Percentiles rank a stretch among this genome's conserved stretches.
Conservation (phyloP, 495 filamentous ascomycete species). For the Neohortaea acidophila region DNA sequence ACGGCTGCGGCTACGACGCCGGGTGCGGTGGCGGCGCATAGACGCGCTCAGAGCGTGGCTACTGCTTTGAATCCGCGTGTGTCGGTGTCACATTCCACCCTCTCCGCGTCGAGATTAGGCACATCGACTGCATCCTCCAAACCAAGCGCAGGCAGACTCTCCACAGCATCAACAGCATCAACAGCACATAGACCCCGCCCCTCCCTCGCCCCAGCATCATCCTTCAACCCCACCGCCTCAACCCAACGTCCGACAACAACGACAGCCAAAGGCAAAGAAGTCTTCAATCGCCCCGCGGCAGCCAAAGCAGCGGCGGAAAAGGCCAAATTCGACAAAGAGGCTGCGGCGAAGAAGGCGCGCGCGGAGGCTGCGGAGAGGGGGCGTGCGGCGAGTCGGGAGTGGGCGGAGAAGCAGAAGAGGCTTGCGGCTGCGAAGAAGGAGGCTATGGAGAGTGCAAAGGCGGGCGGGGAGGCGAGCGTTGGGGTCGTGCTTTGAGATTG, state of each 20-base stretch:
- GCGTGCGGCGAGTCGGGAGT: conserved; percentile 45
- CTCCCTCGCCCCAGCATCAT: too few species aligned
- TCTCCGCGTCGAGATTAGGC: too few species aligned
- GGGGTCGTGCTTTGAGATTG: too few species aligned
- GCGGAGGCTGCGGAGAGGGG: conserved; percentile 52
- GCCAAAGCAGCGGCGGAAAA: conserved; percentile 35
- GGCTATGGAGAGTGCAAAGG: conserved; percentile 1
- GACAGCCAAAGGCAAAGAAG: conserved; percentile 44
- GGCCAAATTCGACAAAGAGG: conserved; percentile 41
- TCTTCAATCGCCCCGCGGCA: conserved; percentile 42
- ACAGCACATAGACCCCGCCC: too few species aligned
- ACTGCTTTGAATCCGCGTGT: conserved; percentile 3
- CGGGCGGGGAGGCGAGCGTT: not conserved
- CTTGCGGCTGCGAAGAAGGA: conserved; percentile 28
- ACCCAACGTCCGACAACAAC: conserved; percentile 32
- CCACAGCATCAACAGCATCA: too few species aligned
- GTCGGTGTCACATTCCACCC: too few species aligned
- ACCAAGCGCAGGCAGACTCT: too few species aligned
- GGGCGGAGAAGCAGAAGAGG: conserved; percentile 55
- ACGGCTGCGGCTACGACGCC: conserved; percentile 2
- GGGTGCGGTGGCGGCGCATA: conserved; percentile 4
- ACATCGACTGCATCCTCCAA: too few species aligned
- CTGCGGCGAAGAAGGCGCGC: conserved; percentile 40
- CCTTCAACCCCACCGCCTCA: not conserved
- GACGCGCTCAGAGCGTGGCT: conserved; percentile 7